phyloP scores from a whole-genome alignment of 176 grass and related monocot species.

The Cymbopogon citratus region DNA sequence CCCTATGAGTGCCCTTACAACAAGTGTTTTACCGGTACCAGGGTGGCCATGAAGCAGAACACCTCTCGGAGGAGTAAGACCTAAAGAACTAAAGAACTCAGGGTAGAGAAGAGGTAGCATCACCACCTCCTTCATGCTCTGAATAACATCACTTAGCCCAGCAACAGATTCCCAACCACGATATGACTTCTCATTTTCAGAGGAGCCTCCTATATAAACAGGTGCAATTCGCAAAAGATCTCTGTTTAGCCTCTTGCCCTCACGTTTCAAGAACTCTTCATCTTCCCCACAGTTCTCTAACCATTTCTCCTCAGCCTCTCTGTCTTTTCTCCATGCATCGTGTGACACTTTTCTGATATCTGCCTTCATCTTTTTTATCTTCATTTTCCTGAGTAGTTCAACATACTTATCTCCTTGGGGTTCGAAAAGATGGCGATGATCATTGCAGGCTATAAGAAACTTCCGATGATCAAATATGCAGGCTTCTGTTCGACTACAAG shows the following conservation, averaged over 20 bases:
- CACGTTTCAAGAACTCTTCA: constrained; percentile 95
- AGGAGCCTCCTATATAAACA: constrained; percentile 85
- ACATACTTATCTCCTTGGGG: constrained; percentile 62
- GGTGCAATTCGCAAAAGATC: constrained; percentile 89
- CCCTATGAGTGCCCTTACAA: constrained; percentile 89
- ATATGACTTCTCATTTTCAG: constrained; percentile 55
- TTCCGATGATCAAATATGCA: constrained; percentile 96
- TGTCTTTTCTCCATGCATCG: constrained; percentile 78
- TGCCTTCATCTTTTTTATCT: constrained; percentile 75
- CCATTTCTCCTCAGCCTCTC: constrained; percentile 95
- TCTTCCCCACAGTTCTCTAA: constrained; percentile 97
- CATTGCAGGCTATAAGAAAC: constrained; percentile 94
- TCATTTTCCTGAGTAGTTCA: constrained; percentile 72
- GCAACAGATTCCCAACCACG: constrained; percentile 96
- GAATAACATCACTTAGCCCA: constrained; percentile 85
- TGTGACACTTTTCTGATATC: constrained; percentile 71
- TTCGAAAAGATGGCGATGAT: constrained; percentile 91
- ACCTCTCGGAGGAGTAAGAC: constrained; percentile 85
- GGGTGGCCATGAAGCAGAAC: constrained; percentile 93
- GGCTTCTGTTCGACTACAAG: constrained; percentile 78
- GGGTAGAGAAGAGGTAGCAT: constrained; percentile 92
- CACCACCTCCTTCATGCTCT: constrained; percentile 92
- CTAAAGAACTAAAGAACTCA: constrained; percentile 72
- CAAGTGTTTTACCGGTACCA: constrained; percentile 95
- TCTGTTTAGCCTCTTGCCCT: constrained; percentile 84